A percentile compares a stretch with the other conserved stretches of the same genome.
Conservation (phyloP, 129 eudicot species). For the Helianthus tuberosus region DNA sequence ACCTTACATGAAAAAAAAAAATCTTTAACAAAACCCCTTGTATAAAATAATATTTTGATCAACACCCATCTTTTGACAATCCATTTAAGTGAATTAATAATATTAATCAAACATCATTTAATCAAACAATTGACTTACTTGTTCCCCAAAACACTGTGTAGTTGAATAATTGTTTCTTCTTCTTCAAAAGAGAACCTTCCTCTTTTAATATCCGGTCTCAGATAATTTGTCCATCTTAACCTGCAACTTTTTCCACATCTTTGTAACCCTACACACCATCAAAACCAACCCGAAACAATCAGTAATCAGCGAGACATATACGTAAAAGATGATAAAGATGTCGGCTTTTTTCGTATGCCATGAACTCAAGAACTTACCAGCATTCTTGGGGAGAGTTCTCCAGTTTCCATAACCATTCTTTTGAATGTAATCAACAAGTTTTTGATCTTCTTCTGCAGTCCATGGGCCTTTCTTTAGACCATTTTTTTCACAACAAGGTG, state of each 20-base stretch:
- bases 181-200: conserved; percentile 86
- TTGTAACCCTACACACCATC: conserved; percentile 54
- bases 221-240: conserved; percentile 88
- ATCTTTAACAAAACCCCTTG: conserved; percentile 4
- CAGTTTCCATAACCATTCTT: conserved; percentile 88
- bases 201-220: conserved; percentile 87
- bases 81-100: background rate
- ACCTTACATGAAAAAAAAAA: background rate
- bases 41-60: conserved; percentile 3
- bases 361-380: conserved; percentile 50
- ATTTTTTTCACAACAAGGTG: conserved; percentile 89
- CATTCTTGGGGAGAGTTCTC: conserved; percentile 92
- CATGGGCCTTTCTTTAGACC: conserved; percentile 90
- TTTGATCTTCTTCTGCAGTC: conserved; percentile 93
- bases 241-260: conserved; percentile 97
- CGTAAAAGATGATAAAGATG: background rate
- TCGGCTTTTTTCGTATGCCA: background rate
- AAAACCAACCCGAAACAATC: conserved; percentile 15
- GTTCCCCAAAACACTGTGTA: conserved; percentile 84
- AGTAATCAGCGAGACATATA: background rate
- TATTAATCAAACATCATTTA: conserved; percentile 9
- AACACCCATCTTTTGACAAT: conserved; percentile 7
- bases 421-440: conserved; percentile 70
- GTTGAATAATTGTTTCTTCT: conserved; percentile 83
- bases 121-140: conserved; percentile 53